Conservation (phyloP, 1,139 yeast genomes). For the Geotrichum klebahnii region DNA sequence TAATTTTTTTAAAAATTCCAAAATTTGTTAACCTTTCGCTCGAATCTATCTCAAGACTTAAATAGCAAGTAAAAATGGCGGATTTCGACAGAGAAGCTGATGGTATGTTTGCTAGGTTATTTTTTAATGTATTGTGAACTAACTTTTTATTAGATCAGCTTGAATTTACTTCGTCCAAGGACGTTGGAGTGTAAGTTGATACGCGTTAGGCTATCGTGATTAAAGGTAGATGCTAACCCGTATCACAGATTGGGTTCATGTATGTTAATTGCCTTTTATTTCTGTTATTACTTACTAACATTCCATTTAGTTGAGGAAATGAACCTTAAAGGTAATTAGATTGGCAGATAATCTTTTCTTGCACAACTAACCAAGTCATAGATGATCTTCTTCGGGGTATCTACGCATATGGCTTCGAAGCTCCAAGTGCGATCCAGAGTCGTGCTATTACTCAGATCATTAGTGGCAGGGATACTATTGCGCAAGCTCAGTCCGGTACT, state of each 20-base stretch:
- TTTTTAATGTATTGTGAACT: not conserved
- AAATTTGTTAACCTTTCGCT: not conserved
- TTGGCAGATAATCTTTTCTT: not conserved
- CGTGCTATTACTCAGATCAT: conserved; percentile 96
- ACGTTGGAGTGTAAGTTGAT: conserved; percentile 23
- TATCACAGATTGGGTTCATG: conserved; percentile 18
- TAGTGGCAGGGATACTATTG: conserved; percentile 94
- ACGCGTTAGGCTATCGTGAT: conserved; percentile 16
- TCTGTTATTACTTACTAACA: conserved; percentile 4
- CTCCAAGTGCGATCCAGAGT: conserved; percentile 96
- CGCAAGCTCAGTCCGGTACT: conserved; percentile 99
- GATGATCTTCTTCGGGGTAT: conserved; percentile 46
- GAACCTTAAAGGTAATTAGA: conserved; percentile 22
- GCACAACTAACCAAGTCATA: conserved; percentile 4
- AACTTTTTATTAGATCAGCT: conserved; percentile 20
- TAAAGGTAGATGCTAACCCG: conserved; percentile 21
- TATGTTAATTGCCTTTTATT: not conserved
- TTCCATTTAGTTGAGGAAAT: conserved; percentile 22
- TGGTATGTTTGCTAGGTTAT: conserved; percentile 15
- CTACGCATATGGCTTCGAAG: conserved; percentile 96
- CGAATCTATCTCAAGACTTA: not conserved
- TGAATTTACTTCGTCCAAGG: conserved; percentile 23
- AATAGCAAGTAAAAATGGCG: conserved; percentile 7
- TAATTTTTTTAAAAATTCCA: not conserved
- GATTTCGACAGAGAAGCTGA: conserved; percentile 24